These are phyloP conservation scores for Globisporangium solare DNA, from an alignment of 352 stramenopile genomes.

Conservation along the genomic window DNA sequence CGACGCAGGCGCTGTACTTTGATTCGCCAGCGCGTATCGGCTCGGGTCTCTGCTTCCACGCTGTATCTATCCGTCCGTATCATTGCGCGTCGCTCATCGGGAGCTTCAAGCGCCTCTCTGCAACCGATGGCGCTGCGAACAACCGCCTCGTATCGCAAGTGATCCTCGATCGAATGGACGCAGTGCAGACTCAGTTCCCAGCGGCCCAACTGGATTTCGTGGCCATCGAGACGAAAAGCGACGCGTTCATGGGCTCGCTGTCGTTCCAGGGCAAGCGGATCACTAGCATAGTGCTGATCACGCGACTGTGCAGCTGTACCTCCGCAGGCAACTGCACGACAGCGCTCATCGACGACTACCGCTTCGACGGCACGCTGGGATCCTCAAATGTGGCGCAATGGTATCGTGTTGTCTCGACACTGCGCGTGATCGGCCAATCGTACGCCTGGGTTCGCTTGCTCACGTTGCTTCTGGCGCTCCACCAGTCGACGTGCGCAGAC, in stretches of 20 bases:
- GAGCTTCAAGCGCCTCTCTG: neutral
- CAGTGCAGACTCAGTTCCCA: neutral
- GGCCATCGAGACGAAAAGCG: neutral
- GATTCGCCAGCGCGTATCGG: neutral
- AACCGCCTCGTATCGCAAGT: neutral
- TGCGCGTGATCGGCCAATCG: slow-evolving; percentile 1
- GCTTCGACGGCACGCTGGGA: neutral
- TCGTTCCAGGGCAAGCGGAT: neutral
- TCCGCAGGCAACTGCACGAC: neutral
- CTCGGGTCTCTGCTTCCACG: neutral
- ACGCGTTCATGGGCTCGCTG: neutral
- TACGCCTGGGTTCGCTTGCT: slow-evolving; percentile 1
- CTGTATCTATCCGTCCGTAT: neutral
- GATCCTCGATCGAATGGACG: neutral
- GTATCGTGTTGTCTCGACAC: neutral
- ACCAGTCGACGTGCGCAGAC: slow-evolving; percentile 2
- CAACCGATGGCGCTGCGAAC: too few relatives aligned
- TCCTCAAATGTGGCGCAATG: neutral
- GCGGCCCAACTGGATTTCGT: neutral
- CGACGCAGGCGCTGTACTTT: neutral
- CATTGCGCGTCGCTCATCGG: neutral
- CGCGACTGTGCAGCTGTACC: neutral
- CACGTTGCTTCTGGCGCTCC: neutral
- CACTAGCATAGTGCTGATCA: neutral
- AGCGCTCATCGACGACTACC: neutral